Percentiles rank a stretch among this genome's conserved stretches.
These are phyloP conservation scores for Colletotrichum sp. DNA, from an alignment of 2,329 filamentous ascomycete species.

Conservation along the genomic window DNA sequence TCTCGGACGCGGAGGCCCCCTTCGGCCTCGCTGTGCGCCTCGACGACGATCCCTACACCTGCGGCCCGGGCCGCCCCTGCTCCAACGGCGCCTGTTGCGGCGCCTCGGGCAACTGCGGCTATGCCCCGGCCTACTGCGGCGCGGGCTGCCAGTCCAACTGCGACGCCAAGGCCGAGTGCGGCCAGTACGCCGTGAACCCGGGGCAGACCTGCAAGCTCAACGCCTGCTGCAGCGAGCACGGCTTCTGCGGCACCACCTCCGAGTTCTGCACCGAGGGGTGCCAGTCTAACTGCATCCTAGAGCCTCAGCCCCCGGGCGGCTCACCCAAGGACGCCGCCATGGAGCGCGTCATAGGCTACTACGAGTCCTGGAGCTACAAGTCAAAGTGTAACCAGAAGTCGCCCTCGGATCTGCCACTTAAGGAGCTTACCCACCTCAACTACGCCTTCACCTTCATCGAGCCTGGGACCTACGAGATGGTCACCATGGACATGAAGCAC, in stretches of 20 bases:
- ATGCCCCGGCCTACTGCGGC: conserved; percentile 29
- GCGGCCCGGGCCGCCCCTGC: not conserved
- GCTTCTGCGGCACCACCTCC: conserved; percentile 36
- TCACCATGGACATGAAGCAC: not conserved
- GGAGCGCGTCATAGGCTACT: conserved; percentile 25
- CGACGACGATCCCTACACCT: not conserved
- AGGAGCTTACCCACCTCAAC: conserved; percentile 11
- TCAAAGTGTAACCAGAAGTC: conserved; percentile 28
- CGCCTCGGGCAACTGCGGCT: conserved; percentile 21
- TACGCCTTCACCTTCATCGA: not conserved
- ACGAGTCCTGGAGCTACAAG: conserved; percentile 35
- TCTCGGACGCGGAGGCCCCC: no score
- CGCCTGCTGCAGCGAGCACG: conserved; percentile 37
- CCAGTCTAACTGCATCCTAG: conserved; percentile 18
- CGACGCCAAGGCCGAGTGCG: conserved; percentile 30
- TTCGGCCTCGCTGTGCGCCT: not conserved
- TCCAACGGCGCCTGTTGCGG: not conserved
- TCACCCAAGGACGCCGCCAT: not conserved
- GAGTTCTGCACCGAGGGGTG: conserved; percentile 11
- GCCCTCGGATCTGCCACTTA: conserved; percentile 23
- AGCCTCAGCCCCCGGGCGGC: not conserved
- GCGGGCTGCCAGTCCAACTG: conserved; percentile 28
- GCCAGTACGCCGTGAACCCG: conserved; percentile 29
- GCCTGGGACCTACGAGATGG: conserved; percentile 26
- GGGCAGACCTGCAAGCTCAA: conserved; percentile 38